Conservation (phyloP, 164 flowering plant species). For the Taxillus chinensis region DNA sequence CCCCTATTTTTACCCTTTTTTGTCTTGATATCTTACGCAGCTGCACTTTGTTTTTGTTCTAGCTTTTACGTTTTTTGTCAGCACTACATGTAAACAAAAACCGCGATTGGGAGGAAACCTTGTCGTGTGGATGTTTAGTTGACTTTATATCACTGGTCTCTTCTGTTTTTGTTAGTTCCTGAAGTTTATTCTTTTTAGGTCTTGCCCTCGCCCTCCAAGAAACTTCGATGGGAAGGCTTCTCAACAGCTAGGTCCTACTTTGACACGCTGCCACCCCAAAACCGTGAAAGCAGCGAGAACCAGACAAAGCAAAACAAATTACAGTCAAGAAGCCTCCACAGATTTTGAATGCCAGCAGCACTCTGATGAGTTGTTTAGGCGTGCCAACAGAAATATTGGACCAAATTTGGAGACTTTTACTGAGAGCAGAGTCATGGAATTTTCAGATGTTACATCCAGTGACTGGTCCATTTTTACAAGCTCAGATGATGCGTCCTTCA, state of each 20-base stretch:
- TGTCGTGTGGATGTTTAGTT: no score
- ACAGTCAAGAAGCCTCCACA: constrained; percentile 8
- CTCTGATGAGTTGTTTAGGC: constrained; percentile 13
- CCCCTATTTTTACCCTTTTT: no score
- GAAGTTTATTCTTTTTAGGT: constrained; percentile 25
- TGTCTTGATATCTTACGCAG: no score
- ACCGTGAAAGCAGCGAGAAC: constrained; percentile 23
- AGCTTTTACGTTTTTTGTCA: no score
- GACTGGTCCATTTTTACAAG: constrained; percentile 86
- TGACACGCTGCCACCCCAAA: constrained; percentile 19
- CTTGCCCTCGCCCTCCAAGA: constrained; percentile 55
- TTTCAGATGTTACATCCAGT: constrained; percentile 66
- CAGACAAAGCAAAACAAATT: constrained; percentile 15
- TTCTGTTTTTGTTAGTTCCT: background rate
- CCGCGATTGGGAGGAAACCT: no score
- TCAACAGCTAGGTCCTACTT: constrained; percentile 18
- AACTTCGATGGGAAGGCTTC: constrained; percentile 18
- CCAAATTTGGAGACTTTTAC: constrained; percentile 21
- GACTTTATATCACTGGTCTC: background rate
- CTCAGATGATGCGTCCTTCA: constrained; percentile 82
- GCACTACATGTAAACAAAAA: no score
- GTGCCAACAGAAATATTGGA: constrained; percentile 11
- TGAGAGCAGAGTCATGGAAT: constrained; percentile 25
- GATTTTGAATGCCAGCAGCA: constrained; percentile 3
- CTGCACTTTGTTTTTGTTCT: background rate